Evolutionary conservation across 2,329 filamentous ascomycete genomes (phyloP).

Genomic region (Coleophoma eucalyptorum): DNA sequence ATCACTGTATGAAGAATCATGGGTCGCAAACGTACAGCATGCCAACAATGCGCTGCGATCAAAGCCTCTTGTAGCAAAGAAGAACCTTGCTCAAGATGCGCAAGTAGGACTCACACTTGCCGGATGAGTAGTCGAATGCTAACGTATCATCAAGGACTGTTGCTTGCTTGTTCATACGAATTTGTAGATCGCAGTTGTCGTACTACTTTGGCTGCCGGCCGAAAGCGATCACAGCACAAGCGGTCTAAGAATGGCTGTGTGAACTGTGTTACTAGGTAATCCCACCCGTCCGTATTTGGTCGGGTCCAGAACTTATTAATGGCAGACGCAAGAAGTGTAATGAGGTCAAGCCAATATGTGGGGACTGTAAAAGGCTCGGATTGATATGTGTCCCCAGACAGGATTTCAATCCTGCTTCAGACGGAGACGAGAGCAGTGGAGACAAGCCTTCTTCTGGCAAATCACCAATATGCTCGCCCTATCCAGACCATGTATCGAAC

Average conservation of each 20-base stretch:
- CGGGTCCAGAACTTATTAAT: not conserved
- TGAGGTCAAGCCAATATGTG: slow-evolving; percentile 2
- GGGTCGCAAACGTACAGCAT: slow-evolving; percentile 3
- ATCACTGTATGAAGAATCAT: not conserved
- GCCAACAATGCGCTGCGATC: slow-evolving; percentile 2
- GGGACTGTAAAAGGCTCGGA: slow-evolving; percentile 2
- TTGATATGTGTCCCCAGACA: not conserved
- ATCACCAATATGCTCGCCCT: not conserved
- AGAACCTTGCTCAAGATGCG: slow-evolving; percentile 3
- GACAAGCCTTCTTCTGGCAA: not conserved
- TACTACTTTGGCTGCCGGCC: not conserved
- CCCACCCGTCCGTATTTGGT: not conserved
- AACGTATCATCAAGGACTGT: not conserved
- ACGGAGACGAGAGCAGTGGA: not conserved
- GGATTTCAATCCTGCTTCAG: not conserved
- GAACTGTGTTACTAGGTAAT: slow-evolving; percentile 1
- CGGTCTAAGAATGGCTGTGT: slow-evolving; percentile 2
- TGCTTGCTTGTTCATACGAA: not conserved
- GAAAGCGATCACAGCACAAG: slow-evolving; percentile 2
- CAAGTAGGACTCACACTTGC: not conserved
- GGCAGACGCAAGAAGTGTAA: slow-evolving; percentile 5
- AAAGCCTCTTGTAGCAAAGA: slow-evolving; percentile 1
- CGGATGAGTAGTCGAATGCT: not conserved
- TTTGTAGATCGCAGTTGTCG: not conserved
- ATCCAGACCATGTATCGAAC: not conserved